A percentile compares a stretch with the other conserved stretches of the same genome.
These are phyloP conservation scores for Lodderomyces elongisporus DNA, from an alignment of 1,139 yeast species.

Conservation along the genomic window DNA sequence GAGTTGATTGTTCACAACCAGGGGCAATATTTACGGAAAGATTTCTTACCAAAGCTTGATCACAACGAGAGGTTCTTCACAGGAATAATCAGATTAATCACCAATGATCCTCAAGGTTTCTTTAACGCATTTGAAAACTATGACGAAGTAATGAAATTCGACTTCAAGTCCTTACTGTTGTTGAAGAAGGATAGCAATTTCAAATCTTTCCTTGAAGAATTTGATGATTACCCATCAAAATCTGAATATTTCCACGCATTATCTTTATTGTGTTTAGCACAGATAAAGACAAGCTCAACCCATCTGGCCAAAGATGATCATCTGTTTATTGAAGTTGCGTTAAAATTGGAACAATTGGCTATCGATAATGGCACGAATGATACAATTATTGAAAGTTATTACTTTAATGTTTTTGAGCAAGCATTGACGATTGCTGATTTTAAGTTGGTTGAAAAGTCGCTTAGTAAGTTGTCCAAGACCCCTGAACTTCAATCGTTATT, in stretches of 20 bases:
- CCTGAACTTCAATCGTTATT: conserved; percentile 14
- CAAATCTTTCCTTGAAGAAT: conserved; percentile 17
- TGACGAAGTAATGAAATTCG: conserved; percentile 14
- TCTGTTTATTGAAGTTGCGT: conserved; percentile 22
- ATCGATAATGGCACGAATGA: conserved; percentile 10
- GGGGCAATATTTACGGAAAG: conserved; percentile 19
- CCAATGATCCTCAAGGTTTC: conserved; percentile 23
- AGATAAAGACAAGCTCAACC: conserved; percentile 9
- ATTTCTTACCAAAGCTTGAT: conserved; percentile 21
- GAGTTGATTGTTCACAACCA: conserved; percentile 30
- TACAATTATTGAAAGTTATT: conserved; percentile 16
- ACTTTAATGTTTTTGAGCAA: conserved; percentile 29
- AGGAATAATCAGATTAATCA: conserved; percentile 33
- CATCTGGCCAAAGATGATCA: conserved; percentile 11
- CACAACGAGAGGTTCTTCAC: conserved; percentile 22
- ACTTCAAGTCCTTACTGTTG: conserved; percentile 1
- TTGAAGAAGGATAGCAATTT: conserved; percentile 16
- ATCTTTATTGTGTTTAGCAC: conserved; percentile 25
- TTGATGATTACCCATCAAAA: conserved; percentile 13
- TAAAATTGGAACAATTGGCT: conserved; percentile 31
- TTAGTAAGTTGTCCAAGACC: conserved; percentile 17
- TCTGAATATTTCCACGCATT: conserved; percentile 35
- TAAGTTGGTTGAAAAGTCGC: conserved; percentile 23
- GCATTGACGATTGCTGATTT: conserved; percentile 24
- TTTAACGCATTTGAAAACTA: conserved; percentile 19